Base-by-base conservation (phyloP, 768 basidiomycete species). In the Strobilomyces dryophilus region DNA sequence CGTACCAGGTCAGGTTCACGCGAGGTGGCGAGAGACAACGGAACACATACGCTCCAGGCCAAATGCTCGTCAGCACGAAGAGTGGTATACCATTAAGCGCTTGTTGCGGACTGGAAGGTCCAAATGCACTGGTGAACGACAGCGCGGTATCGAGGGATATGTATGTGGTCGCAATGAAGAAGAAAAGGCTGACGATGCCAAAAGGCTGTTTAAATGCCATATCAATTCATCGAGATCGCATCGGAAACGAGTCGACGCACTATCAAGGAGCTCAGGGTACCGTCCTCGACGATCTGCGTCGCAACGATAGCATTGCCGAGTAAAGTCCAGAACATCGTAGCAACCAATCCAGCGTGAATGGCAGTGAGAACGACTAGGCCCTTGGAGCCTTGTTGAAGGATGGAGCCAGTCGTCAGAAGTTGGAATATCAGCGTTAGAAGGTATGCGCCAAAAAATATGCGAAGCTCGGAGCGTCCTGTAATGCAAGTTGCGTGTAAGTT, bases 271-370 rank as follows among this genome's bases (percentile, higher is more conserved):
- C 80, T 80, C 32, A 84, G 72, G 0, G 90, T 90, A 7, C 93
- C 95, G 63, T 91, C 95, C 67, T 98, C 95, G 50, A 98, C 89
- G 45, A 94, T 66, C 70, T 98, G 95, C n/a, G 87, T 89, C 34
- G 86, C 83, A 20, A 93, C 79, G 54, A 92, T 71, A 9, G 78
- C 88, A 69, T 89, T 92, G 31, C 78, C 89, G 48, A 91, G 73
- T 57, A 92, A 72, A 8, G 79, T 63, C 89, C 92, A 93, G 66
- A 93, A 95, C 5, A 92, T 71, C 4, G 85, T 79, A 4, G 82
- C 84, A 41, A 94, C 81, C 17, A 85, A 56, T 4, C 85, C 93
- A 2, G 89, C 83, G 57, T 97, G 94, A 9, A 95, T 74, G 0
- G 92, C 87, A 14, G 84, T 79, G 53, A 95, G 60, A 26, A 81